Conservation (phyloP, 2,329 filamentous ascomycete species). For the Lecanicillium sp. region DNA sequence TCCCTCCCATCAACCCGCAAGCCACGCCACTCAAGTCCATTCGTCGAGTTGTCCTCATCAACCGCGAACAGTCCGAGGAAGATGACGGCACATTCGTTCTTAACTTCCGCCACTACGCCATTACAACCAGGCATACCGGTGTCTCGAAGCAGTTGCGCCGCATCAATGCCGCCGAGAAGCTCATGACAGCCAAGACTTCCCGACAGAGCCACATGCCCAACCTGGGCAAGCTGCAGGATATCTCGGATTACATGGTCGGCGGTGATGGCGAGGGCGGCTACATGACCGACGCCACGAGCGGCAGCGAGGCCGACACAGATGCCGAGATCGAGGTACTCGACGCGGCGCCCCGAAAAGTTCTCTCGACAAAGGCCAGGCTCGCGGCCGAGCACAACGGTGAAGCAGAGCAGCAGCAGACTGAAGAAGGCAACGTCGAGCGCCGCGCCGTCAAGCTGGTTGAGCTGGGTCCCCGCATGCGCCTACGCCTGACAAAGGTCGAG, state of each 20-base stretch:
- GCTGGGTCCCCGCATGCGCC: constrained; percentile 80
- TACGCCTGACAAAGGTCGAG: constrained; percentile 91
- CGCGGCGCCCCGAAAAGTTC: constrained; percentile 56
- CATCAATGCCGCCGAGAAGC: constrained; percentile 78
- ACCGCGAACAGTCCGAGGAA: constrained; percentile 61
- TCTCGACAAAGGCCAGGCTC: constrained; percentile 45
- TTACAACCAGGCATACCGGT: constrained; percentile 80
- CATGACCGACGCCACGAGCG: constrained; percentile 76
- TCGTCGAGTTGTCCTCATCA: constrained; percentile 80
- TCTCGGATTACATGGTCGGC: constrained; percentile 90
- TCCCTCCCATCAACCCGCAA: constrained; percentile 92
- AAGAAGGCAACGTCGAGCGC: constrained; percentile 63
- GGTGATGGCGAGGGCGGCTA: constrained; percentile 71
- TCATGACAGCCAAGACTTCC: constrained; percentile 55
- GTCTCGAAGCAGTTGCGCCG: constrained; percentile 78
- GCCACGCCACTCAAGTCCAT: constrained; percentile 87
- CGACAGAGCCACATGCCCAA: constrained; percentile 73
- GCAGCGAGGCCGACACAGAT: constrained; percentile 89
- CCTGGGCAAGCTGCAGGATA: constrained; percentile 83
- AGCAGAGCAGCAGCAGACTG: constrained; percentile 35
- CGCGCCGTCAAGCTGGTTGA: constrained; percentile 89
- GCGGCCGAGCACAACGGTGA: constrained; percentile 33
- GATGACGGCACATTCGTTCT: constrained; percentile 70
- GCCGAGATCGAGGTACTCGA: constrained; percentile 85
- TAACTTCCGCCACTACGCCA: constrained; percentile 89